Evolutionary conservation across 139 green algal species (phyloP), one percentile per base, ranked within the genome.

Genomic region (Picochlorum costavermella): DNA sequence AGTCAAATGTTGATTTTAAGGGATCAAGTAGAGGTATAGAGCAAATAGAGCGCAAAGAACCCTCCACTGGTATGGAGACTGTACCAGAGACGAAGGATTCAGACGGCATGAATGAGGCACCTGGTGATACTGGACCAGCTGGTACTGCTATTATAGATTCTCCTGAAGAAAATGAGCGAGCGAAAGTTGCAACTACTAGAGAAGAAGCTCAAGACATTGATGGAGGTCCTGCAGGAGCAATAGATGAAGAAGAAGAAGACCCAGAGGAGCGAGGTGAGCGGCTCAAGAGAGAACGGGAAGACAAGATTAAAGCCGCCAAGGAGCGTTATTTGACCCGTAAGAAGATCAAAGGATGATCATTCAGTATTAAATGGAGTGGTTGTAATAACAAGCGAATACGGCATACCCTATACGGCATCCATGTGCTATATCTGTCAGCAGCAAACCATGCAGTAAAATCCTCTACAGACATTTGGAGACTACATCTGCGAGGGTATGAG

Each of bases 301-400:
- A 70, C 0, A 56, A 80, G 8, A 77, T 89, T 16, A 72, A 74
- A 63, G 79, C 79, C 0, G 88, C 88, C 0, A 56, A 78, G 13
- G 89, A 94, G 65, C 65, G 88, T 4, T 96, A 91, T 55, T 60
- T 96, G 26, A 86, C 86, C 2, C 73, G 88, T 3, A 89, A 89
- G 66, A 70, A 75, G 16, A 72, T 77, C 45, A 16, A 17, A 30
- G 58, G 10, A 56, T 56, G 8, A 28, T 28, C 20, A 23, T 23
- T 23, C 20, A 23, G 20, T 23, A 23, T 23, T 0, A 23, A 23
- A 23, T 23, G 20, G 20, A 23, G 20, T 23, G 20, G 20, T 23
- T 23, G 20, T 23, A 23, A 0, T 23, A 23, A 23, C 20, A 23
- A 23, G 20, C 20, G 20, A 23, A 23, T 23, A 23, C 20, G 20